These are phyloP conservation scores for Vitis amurensis DNA, from an alignment of 164 flowering plant species.

Conservation along the genomic window DNA sequence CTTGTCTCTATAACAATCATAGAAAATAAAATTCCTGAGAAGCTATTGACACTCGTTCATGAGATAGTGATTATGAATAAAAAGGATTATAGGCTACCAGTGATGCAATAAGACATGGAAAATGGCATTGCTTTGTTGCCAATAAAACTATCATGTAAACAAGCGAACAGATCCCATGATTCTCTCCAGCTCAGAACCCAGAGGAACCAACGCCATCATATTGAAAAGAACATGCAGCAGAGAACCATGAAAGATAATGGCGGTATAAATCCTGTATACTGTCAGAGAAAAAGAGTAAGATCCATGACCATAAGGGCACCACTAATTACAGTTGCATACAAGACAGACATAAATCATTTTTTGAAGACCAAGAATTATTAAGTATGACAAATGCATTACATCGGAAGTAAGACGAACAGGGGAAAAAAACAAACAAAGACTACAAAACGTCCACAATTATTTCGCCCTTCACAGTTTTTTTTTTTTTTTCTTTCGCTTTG, in stretches of 20 bases:
- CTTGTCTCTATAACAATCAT: conserved; percentile 97
- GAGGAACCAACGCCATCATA: conserved; percentile 92
- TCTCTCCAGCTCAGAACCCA: conserved; percentile 96
- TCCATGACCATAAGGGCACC: conserved; percentile 10
- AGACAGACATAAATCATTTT: not conserved
- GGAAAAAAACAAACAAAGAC: no score
- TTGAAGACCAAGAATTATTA: not conserved
- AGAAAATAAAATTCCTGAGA: conserved; percentile 93
- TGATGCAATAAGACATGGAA: conserved; percentile 75
- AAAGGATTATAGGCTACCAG: conserved; percentile 71
- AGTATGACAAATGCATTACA: not conserved
- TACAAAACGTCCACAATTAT: no score
- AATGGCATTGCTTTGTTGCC: conserved; percentile 83
- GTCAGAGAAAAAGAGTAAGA: conserved; percentile 17
- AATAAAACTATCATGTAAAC: conserved; percentile 56
- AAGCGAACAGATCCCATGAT: conserved; percentile 95
- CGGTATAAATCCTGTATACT: conserved; percentile 89
- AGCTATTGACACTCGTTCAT: conserved; percentile 90
- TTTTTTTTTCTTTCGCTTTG: no score
- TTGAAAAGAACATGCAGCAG: conserved; percentile 90
- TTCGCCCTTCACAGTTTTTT: no score
- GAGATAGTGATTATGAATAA: conserved; percentile 26
- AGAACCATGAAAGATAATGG: conserved; percentile 86
- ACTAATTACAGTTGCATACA: not conserved
- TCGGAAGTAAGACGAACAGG: no score